Evolutionary conservation across 805 yeast species (phyloP).

Genomic region (Kockiozyma suomiensis): DNA sequence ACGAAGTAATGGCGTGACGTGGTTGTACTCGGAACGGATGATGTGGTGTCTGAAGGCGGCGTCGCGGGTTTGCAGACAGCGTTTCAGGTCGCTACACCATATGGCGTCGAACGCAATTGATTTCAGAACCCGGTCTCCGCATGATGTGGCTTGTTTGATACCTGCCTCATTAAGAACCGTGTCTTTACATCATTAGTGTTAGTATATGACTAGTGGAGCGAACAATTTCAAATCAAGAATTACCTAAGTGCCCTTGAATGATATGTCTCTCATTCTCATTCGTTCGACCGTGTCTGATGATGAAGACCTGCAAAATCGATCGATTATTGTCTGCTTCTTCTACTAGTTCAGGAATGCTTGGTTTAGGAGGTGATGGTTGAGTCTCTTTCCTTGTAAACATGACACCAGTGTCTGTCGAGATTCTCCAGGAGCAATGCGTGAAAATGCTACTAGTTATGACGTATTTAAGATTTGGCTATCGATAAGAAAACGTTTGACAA

Average conservation of each 20-base stretch:
- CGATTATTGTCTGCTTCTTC: not conserved
- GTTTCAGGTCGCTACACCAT: slow-evolving; percentile 25
- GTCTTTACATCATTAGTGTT: slow-evolving; percentile 6
- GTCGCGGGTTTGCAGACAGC: slow-evolving; percentile 30
- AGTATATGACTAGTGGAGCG: no score
- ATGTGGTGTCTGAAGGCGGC: slow-evolving; percentile 13
- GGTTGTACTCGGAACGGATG: slow-evolving; percentile 13
- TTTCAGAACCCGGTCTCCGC: slow-evolving; percentile 13
- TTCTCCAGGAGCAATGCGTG: not conserved
- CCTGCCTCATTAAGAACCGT: slow-evolving; percentile 24
- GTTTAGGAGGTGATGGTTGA: not conserved
- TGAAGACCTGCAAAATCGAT: slow-evolving; percentile 21
- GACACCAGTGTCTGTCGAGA: no score
- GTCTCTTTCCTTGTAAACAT: not conserved
- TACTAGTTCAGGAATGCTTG: slow-evolving; percentile 1
- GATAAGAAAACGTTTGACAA: no score
- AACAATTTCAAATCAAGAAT: not conserved
- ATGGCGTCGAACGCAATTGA: slow-evolving; percentile 19
- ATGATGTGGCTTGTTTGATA: slow-evolving; percentile 12
- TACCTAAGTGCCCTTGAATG: slow-evolving; percentile 30
- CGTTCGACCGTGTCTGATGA: slow-evolving; percentile 29
- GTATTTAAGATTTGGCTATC: no score
- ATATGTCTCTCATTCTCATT: slow-evolving; percentile 24
- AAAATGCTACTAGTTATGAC: no score
- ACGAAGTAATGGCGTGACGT: slow-evolving; percentile 13